phyloP scores from a whole-genome alignment of 2,329 filamentous ascomycete species.

The Aspergillus glaucus region DNA sequence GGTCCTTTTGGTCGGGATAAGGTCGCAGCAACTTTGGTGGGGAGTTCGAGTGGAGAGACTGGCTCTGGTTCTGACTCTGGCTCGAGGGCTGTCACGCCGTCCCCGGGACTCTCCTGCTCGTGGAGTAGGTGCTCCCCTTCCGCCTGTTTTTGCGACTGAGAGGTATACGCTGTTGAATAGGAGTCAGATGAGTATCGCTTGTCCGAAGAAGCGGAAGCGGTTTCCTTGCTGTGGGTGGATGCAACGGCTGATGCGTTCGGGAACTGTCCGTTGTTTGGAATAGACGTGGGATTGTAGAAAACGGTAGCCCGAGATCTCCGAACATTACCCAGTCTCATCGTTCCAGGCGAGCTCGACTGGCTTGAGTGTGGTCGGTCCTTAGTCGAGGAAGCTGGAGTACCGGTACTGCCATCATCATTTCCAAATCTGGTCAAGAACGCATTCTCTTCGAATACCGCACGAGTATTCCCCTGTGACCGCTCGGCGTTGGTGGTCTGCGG shows the following conservation, averaged over 20 bases:
- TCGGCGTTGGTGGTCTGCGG: constrained; percentile 21
- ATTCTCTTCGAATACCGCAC: not conserved
- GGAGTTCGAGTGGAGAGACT: constrained; percentile 16
- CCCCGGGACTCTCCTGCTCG: constrained; percentile 19
- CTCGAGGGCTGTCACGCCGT: too few species aligned
- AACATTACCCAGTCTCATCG: constrained; percentile 7
- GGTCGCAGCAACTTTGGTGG: constrained; percentile 18
- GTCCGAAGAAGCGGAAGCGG: constrained; percentile 23
- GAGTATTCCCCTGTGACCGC: not conserved
- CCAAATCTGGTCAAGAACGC: not conserved
- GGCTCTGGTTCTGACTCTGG: not conserved
- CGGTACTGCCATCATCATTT: constrained; percentile 22
- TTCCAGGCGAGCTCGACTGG: constrained; percentile 47
- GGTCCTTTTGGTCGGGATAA: constrained; percentile 10
- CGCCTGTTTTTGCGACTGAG: constrained; percentile 44
- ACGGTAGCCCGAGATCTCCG: constrained; percentile 13
- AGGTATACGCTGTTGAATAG: constrained; percentile 47
- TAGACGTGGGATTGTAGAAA: constrained; percentile 17
- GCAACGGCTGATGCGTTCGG: constrained; percentile 16
- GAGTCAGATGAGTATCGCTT: constrained; percentile 42
- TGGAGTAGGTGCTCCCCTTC: constrained; percentile 50
- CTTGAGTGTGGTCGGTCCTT: constrained; percentile 52
- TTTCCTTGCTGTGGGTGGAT: constrained; percentile 17
- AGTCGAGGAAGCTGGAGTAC: constrained; percentile 40
- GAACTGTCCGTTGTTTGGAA: constrained; percentile 19